Conservation (phyloP, 768 basidiomycete genomes). For the Mycena epipterygia region DNA sequence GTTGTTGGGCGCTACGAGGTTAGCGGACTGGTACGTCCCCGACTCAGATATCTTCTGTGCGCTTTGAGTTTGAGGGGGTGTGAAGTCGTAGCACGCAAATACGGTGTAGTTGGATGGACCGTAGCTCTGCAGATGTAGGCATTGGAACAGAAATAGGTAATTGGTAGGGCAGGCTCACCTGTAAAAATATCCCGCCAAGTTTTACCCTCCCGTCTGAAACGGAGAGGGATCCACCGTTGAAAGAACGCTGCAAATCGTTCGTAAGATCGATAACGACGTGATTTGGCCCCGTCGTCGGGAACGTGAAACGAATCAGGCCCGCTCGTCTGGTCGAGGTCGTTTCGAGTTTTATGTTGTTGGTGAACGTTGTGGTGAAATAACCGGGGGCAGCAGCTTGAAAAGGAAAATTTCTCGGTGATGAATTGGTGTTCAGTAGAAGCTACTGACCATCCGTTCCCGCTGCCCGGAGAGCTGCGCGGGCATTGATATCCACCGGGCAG, state of each 20-base stretch:
- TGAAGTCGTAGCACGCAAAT: constrained; percentile 63
- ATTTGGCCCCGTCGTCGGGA: constrained; percentile 59
- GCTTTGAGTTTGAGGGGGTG: constrained; percentile 41
- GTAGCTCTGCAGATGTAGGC: constrained; percentile 58
- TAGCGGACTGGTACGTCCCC: constrained; percentile 58
- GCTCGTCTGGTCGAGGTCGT: constrained; percentile 72
- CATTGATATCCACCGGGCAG: constrained; percentile 58
- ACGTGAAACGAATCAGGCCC: constrained; percentile 73
- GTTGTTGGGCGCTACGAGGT: constrained; percentile 47
- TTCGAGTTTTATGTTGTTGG: constrained; percentile 64
- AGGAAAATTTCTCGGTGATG: not conserved
- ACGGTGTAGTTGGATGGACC: constrained; percentile 64
- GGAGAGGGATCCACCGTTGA: constrained; percentile 57
- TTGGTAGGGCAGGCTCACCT: constrained; percentile 42
- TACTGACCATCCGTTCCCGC: constrained; percentile 58
- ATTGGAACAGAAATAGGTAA: not conserved
- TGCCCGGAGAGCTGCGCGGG: constrained; percentile 56
- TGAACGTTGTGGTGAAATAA: constrained; percentile 63
- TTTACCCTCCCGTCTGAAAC: constrained; percentile 52
- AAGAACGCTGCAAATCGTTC: constrained; percentile 62
- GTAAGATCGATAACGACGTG: constrained; percentile 64
- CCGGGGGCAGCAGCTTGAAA: constrained; percentile 59
- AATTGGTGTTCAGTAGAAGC: not conserved
- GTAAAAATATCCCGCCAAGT: constrained; percentile 60
- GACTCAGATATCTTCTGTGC: constrained; percentile 43